Evolutionary conservation across 1,284 basidiomycete genomes (phyloP).

Genomic region (Fomitiporia mediterranea): DNA sequence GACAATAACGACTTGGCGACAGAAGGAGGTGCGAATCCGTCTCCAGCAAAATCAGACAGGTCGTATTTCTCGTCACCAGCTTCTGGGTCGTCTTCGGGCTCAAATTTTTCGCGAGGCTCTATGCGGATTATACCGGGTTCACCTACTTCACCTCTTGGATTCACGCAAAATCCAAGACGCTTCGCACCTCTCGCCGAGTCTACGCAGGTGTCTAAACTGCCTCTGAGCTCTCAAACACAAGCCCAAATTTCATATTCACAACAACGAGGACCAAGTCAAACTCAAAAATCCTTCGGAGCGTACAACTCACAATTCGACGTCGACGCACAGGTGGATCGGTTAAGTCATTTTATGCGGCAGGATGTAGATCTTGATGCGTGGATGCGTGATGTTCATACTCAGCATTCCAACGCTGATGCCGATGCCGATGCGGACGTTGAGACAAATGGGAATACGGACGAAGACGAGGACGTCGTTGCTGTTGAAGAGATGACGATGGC

Average conservation of each 20-base stretch:
- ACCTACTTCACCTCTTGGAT: constrained; percentile 36
- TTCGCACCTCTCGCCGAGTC: constrained; percentile 40
- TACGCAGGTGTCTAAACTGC: constrained; percentile 30
- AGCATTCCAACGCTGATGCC: constrained; percentile 23
- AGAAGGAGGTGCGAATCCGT: constrained; percentile 16
- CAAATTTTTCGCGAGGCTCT: constrained; percentile 22
- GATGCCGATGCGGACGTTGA: constrained; percentile 8
- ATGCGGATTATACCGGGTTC: constrained; percentile 28
- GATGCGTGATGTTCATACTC: constrained; percentile 35
- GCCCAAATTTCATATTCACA: constrained; percentile 26
- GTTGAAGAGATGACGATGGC: background rate
- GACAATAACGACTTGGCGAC: background rate
- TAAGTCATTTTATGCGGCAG: constrained; percentile 39
- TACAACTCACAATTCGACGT: constrained; percentile 47
- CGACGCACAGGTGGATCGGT: constrained; percentile 37
- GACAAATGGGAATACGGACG: no score
- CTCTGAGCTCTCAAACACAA: constrained; percentile 7
- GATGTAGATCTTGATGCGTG: constrained; percentile 45
- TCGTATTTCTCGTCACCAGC: constrained; percentile 41
- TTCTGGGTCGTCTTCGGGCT: constrained; percentile 32
- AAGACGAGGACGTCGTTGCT: background rate
- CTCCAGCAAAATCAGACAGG: constrained; percentile 32
- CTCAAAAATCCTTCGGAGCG: background rate
- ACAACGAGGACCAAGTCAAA: background rate
- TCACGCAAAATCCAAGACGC: constrained; percentile 32